Base-by-base conservation (phyloP, 1,284 basidiomycete genomes). In the Apiotrichum montevideense region DNA sequence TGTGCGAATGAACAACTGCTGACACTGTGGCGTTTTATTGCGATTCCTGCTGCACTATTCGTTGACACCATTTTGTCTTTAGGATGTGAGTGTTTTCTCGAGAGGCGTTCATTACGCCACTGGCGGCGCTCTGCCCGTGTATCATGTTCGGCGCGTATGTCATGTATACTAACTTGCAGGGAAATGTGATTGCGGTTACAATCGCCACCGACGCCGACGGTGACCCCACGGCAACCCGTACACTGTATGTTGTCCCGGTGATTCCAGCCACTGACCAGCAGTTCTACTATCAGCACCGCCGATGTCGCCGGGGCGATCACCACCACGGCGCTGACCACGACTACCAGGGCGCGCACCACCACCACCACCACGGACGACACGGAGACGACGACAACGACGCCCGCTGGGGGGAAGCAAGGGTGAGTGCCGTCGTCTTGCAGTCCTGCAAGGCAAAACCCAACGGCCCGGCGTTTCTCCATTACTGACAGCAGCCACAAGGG, bases 161-260 rank as follows among this genome's bases (percentile, higher is more conserved):
- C 37, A 39, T 14, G 29, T 29, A 39, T 39, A 39, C 37, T 35
- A 13, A 49, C 47, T 4, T 29, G 14, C 21, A 49, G 47, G 71
- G 71, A 35, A 61, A 71, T 51, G 69, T 64, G 11, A 42, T 69
- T 3, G 65, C 72, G 52, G 35, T 68, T 9, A 63, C 63, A 13
- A 43, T 58, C 35, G 52, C 59, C 14, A 73, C 70, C 42, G 65
- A 70, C 49, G 63, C 61, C 4, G 44, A 60, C 33, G 68, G 67
- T 43, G 55, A 58, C 37, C 51, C 59, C 11, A 49, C 54, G 29
- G 29, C 29, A 32, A 69, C 68, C 7, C 46, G 44, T 10, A 68
- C 63, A 5, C 8, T 71, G 67, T 69, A 47, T 13, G 67, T 64
- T 33, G 13, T 39, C 37, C 37, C 37, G 13, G 37, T 39, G 37